Conservation (phyloP, 495 filamentous ascomycete species). For the Pyronema domesticum region DNA sequence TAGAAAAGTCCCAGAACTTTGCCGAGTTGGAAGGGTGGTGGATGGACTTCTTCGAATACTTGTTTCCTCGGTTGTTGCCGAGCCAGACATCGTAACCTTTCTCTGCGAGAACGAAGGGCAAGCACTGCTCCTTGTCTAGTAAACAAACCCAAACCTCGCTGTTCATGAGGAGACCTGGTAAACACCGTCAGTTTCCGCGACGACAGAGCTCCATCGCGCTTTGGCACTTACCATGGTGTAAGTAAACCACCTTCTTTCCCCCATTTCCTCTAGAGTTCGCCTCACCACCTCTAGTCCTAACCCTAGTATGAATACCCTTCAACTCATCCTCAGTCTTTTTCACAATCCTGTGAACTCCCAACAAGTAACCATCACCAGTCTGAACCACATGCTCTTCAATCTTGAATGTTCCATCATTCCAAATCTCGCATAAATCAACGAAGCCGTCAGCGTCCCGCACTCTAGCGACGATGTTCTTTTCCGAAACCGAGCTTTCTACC, state of each 20-base stretch:
- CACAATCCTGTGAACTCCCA: slow-evolving; percentile 74
- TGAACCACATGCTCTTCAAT: slow-evolving; percentile 93
- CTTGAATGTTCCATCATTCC: slow-evolving; percentile 49
- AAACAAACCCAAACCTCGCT: slow-evolving; percentile 95
- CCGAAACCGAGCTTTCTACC: slow-evolving; percentile 39
- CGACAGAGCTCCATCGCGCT: background rate
- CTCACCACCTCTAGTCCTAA: slow-evolving; percentile 31
- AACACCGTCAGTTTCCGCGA: background rate
- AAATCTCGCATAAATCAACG: slow-evolving; percentile 72
- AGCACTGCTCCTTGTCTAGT: slow-evolving; percentile 64
- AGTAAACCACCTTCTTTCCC: slow-evolving; percentile 73
- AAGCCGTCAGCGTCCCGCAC: slow-evolving; percentile 62
- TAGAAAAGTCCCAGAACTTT: slow-evolving; percentile 90
- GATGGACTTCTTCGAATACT: slow-evolving; percentile 89
- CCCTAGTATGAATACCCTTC: slow-evolving; percentile 39
- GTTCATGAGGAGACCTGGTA: slow-evolving; percentile 68
- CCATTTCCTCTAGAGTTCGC: slow-evolving; percentile 31
- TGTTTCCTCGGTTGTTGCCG: slow-evolving; percentile 94
- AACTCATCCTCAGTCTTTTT: slow-evolving; percentile 62
- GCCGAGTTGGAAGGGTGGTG: slow-evolving; percentile 50
- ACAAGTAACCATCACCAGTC: slow-evolving; percentile 81
- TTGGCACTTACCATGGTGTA: slow-evolving; percentile 51
- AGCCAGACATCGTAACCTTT: slow-evolving; percentile 94
- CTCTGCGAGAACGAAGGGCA: slow-evolving; percentile 83
- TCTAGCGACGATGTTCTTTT: slow-evolving; percentile 30